A percentile compares a stretch with the other conserved stretches of the same genome.
Conservation (phyloP, 805 yeast species). For the Candida chilensis region DNA sequence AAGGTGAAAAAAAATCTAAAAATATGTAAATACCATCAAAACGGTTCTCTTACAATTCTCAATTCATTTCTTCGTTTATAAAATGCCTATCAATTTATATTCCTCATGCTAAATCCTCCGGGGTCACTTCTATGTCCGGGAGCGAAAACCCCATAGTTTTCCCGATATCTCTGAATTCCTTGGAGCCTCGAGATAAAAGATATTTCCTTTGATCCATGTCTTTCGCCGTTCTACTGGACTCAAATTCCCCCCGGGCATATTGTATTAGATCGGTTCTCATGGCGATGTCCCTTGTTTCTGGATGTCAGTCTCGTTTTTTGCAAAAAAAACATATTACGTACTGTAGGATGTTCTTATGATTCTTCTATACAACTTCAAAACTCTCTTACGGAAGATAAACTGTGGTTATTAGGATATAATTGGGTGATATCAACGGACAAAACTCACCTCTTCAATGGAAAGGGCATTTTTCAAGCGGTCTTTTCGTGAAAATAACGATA, state of each 20-base stretch:
- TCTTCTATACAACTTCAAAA: too few relatives aligned
- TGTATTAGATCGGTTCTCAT: slow-evolving; percentile 13
- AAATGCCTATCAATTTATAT: background rate
- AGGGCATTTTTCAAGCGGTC: too few relatives aligned
- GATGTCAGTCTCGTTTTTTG: too few relatives aligned
- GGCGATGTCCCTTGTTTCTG: slow-evolving; percentile 6
- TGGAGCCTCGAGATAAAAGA: slow-evolving; percentile 17
- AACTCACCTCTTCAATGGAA: too few relatives aligned
- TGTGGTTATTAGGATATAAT: too few relatives aligned
- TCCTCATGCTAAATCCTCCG: background rate
- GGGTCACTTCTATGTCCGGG: background rate
- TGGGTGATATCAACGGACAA: too few relatives aligned
- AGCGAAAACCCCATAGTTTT: slow-evolving; percentile 6
- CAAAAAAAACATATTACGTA: too few relatives aligned
- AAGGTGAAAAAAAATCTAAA: slow-evolving; percentile 5
- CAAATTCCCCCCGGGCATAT: slow-evolving; percentile 21
- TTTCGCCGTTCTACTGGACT: slow-evolving; percentile 3
- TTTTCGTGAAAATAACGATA: too few relatives aligned
- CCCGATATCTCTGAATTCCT: slow-evolving; percentile 15
- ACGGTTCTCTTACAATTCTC: background rate
- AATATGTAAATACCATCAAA: slow-evolving; percentile 1
- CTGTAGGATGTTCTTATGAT: too few relatives aligned
- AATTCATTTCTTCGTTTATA: background rate
- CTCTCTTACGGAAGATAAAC: too few relatives aligned
- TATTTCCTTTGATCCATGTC: slow-evolving; percentile 11